A percentile compares a stretch with the other conserved stretches of the same genome.
These are phyloP conservation scores for Acrocalymma vagum DNA, from an alignment of 2,329 filamentous ascomycete species.

Conservation along the genomic window DNA sequence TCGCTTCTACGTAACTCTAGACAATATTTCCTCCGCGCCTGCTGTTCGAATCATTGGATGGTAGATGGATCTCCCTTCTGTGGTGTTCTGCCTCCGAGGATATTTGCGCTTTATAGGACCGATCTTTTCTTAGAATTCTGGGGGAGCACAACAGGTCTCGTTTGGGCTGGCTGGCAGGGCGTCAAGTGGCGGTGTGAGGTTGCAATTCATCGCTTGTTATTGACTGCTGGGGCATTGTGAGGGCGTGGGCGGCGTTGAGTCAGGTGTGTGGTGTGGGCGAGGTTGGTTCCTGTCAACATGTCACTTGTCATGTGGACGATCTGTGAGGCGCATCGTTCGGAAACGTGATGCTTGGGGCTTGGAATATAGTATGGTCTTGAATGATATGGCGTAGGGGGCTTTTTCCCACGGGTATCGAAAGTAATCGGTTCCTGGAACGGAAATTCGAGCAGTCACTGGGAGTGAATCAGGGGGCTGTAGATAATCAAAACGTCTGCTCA, in stretches of 20 bases:
- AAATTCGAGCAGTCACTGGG: background rate
- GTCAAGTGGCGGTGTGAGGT: conserved; percentile 25
- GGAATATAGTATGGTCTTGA: no score
- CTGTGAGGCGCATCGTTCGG: conserved; percentile 8
- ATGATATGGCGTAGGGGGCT: no score
- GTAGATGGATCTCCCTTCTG: no score
- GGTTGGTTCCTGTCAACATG: conserved; percentile 16
- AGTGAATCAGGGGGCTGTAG: conserved; percentile 1
- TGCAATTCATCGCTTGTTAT: conserved; percentile 8
- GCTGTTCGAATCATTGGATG: background rate
- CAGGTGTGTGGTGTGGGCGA: background rate
- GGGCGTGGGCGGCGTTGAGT: no score
- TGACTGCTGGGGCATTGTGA: conserved; percentile 4
- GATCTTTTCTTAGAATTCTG: background rate
- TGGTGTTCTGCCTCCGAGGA: no score
- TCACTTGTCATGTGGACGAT: conserved; percentile 18
- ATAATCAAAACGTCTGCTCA: no score
- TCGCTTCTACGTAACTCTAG: no score
- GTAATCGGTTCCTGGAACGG: background rate
- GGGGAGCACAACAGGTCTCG: conserved; percentile 5
- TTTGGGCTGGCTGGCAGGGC: conserved; percentile 6
- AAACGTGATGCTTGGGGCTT: no score
- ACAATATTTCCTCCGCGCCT: no score
- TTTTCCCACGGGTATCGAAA: no score
- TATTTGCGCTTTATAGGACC: no score